Evolutionary conservation across 306 rosid species (phyloP).

Genomic region (Morella rubra): DNA sequence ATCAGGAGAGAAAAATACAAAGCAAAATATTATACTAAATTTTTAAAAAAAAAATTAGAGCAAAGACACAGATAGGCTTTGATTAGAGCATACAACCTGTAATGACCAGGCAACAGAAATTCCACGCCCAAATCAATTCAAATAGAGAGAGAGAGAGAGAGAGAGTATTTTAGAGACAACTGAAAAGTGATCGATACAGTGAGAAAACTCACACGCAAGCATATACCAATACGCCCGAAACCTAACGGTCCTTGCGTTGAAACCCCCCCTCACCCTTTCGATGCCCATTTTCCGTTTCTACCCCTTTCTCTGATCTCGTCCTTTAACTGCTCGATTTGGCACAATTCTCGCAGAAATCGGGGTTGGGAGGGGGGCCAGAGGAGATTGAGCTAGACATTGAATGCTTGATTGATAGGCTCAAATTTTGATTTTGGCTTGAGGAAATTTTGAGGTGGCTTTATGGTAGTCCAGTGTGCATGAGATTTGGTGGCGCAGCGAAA

Average conservation of each 20-base stretch:
- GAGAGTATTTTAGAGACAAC: not conserved
- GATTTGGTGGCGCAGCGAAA: conserved; percentile 17
- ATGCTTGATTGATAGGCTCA: not conserved
- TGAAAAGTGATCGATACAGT: conserved; percentile 19
- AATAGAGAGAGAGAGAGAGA: no score
- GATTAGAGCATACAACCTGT: not conserved
- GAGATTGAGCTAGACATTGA: not conserved
- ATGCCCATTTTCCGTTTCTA: conserved; percentile 16
- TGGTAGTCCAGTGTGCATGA: conserved; percentile 9
- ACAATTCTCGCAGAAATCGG: not conserved
- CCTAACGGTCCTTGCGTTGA: conserved; percentile 47
- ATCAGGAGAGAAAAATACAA: no score
- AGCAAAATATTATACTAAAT: no score
- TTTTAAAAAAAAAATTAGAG: no score
- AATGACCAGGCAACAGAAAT: conserved; percentile 25
- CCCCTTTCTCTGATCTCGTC: not conserved
- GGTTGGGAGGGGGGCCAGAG: not conserved
- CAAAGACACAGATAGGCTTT: not conserved
- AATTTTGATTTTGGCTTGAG: not conserved
- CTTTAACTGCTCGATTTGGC: not conserved
- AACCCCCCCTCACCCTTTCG: conserved; percentile 14
- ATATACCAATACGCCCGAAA: conserved; percentile 8
- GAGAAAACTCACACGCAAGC: conserved; percentile 5
- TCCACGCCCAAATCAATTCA: not conserved
- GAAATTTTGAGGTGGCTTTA: not conserved